Evolutionary conservation across 1,139 yeast species (phyloP).

Genomic region (Hanseniaspora sp.): DNA sequence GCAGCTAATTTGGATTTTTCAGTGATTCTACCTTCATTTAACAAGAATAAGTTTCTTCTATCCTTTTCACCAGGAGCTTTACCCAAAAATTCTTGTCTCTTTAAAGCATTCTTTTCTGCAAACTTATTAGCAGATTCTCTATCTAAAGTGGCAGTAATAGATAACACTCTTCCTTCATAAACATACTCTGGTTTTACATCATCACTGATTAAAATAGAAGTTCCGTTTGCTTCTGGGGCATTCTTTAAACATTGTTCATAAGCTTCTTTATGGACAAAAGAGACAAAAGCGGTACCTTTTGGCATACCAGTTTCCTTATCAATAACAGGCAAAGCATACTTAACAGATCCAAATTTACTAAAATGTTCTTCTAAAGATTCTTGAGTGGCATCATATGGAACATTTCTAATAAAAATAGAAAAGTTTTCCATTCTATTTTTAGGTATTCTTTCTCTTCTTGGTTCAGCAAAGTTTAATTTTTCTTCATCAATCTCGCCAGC

Average conservation of each 20-base stretch:
- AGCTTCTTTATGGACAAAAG: constrained; percentile 54
- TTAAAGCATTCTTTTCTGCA: constrained; percentile 60
- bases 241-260: constrained; percentile 57
- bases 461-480: constrained; percentile 31
- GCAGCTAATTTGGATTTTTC: constrained; percentile 70
- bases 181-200: constrained; percentile 84
- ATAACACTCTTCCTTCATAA: constrained; percentile 81
- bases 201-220: constrained; percentile 79
- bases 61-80: constrained; percentile 72
- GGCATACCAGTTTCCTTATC: constrained; percentile 81
- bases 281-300: constrained; percentile 91
- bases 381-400: constrained; percentile 87
- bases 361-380: constrained; percentile 73
- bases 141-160: constrained; percentile 75
- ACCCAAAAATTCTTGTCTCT: constrained; percentile 67
- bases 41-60: constrained; percentile 68
- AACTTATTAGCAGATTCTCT: constrained; percentile 72
- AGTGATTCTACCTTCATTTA: constrained; percentile 89
- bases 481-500: constrained; percentile 30
- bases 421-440: constrained; percentile 56
- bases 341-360: constrained; percentile 70
- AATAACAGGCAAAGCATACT: constrained; percentile 85
- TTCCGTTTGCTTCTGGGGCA: constrained; percentile 69
- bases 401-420: constrained; percentile 75
- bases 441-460: constrained; percentile 32